Percentiles rank a stretch among this genome's conserved stretches.
Evolutionary conservation across 192 early-diverging fungal genomes (phyloP).

Genomic region (Linnemannia zychae): DNA sequence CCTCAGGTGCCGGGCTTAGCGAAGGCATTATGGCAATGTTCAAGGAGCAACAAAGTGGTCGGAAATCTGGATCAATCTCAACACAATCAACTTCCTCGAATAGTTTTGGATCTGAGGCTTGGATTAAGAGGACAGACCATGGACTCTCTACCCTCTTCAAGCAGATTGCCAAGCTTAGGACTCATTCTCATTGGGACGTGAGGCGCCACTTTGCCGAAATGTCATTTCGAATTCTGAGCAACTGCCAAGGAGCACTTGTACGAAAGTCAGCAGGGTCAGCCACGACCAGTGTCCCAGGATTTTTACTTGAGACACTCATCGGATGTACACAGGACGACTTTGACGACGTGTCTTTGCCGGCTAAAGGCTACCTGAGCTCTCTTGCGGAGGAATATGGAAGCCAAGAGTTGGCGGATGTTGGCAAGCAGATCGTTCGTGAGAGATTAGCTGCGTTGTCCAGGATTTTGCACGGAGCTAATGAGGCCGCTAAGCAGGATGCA

Average conservation of each 20-base stretch:
- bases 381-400: conserved; percentile 15
- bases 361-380: not conserved
- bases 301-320: conserved; percentile 45
- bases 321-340: conserved; percentile 44
- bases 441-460: conserved; percentile 31
- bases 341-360: conserved; percentile 15
- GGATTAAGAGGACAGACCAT: conserved; percentile 22
- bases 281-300: conserved; percentile 12
- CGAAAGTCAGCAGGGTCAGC: not conserved
- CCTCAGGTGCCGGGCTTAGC: not conserved
- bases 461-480: conserved; percentile 36
- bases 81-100: not conserved
- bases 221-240: conserved; percentile 27
- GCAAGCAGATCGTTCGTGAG: conserved; percentile 42
- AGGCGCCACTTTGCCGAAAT: conserved; percentile 26
- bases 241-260: conserved; percentile 24
- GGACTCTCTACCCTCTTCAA: conserved; percentile 33
- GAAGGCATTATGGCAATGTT: conserved; percentile 34
- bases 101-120: conserved; percentile 11
- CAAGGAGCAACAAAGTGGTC: not conserved
- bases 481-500: conserved; percentile 21
- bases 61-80: not conserved
- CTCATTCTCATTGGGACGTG: conserved; percentile 40
- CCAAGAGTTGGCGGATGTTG: conserved; percentile 5
- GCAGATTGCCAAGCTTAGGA: conserved; percentile 18